A percentile compares a stretch with the other conserved stretches of the same genome.
Conservation (phyloP, 2,329 filamentous ascomycete genomes). For the Tetracladium maxilliforme region DNA sequence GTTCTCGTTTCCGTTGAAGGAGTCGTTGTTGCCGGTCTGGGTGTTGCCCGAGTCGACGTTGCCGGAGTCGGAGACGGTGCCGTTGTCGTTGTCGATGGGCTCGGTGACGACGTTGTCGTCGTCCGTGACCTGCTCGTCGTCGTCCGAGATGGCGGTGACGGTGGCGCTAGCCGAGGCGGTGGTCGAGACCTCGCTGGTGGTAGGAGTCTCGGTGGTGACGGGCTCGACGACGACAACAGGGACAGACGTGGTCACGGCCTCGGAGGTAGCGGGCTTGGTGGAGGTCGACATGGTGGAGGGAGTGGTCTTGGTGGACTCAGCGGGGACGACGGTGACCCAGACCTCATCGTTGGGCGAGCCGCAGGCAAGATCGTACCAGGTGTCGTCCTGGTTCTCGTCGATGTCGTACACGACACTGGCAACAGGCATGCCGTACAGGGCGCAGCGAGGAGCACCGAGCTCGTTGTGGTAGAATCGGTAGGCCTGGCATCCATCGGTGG, state of each 20-base stretch:
- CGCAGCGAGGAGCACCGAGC: conserved; percentile 8
- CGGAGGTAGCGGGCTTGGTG: too few relatives aligned
- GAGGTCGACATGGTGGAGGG: too few relatives aligned
- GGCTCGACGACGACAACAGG: conserved; percentile 1
- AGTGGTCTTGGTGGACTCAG: conserved; percentile 2
- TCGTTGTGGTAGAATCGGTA: conserved; percentile 9
- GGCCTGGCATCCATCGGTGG: conserved; percentile 6
- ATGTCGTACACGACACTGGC: conserved; percentile 8
- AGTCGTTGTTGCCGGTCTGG: too few relatives aligned
- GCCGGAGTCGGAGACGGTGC: too few relatives aligned
- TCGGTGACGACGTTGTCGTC: too few relatives aligned
- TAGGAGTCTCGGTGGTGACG: conserved; percentile 1
- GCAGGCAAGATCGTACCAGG: conserved; percentile 12
- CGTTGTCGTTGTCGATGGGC: too few relatives aligned
- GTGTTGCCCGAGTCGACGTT: too few relatives aligned
- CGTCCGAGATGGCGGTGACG: background rate
- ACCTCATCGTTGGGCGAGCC: conserved; percentile 4
- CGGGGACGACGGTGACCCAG: conserved; percentile 2
- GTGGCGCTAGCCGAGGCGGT: background rate
- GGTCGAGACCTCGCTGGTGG: conserved; percentile 1
- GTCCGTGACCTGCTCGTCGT: conserved; percentile 3
- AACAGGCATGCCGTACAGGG: conserved; percentile 10
- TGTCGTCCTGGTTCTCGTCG: conserved; percentile 6
- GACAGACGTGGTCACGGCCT: too few relatives aligned
- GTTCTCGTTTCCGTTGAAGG: too few relatives aligned